A percentile compares a stretch with the other conserved stretches of the same genome.
phyloP scores from a whole-genome alignment of 371 early-diverging fungal genomes.

The Basidiobolus heterosporus region DNA sequence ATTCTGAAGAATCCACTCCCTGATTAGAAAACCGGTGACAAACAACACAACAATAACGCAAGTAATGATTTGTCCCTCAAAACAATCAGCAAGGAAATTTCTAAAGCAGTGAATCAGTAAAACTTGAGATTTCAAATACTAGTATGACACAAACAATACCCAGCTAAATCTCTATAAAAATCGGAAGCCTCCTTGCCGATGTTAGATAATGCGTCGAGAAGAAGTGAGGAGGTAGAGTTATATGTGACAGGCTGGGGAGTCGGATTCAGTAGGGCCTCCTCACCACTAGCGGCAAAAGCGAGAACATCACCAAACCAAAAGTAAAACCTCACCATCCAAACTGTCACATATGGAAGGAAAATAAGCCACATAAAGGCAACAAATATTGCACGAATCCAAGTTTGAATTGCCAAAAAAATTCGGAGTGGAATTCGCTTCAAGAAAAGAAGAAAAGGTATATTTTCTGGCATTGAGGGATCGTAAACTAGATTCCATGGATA shows the following conservation, averaged over 20 bases:
- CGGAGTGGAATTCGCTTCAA: slow-evolving; percentile 24
- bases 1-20: slow-evolving; percentile 77
- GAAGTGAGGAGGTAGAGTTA: not conserved
- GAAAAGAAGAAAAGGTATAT: slow-evolving; percentile 33
- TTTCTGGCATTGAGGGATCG: slow-evolving; percentile 51
- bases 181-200: not conserved
- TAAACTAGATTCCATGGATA: slow-evolving; percentile 24
- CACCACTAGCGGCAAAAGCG: slow-evolving; percentile 15
- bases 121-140: not conserved
- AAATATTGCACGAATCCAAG: slow-evolving; percentile 15
- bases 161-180: slow-evolving; percentile 1
- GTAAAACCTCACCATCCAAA: slow-evolving; percentile 67
- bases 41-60: slow-evolving; percentile 55
- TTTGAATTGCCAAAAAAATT: slow-evolving; percentile 13
- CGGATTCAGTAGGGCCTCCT: slow-evolving; percentile 7
- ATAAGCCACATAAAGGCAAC: slow-evolving; percentile 55
- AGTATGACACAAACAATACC: slow-evolving; percentile 2
- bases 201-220: slow-evolving; percentile 1
- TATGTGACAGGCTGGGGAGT: too few species aligned
- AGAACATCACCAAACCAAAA: slow-evolving; percentile 49
- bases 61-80: slow-evolving; percentile 76
- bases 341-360: slow-evolving; percentile 60
- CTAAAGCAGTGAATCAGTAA: slow-evolving; percentile 15
- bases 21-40: slow-evolving; percentile 55
- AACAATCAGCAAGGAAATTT: slow-evolving; percentile 55